Evolutionary conservation across 768 basidiomycete genomes (phyloP), one percentile per base, ranked within the genome.

Genomic region (Rhodosporidiobolus odoratus): DNA sequence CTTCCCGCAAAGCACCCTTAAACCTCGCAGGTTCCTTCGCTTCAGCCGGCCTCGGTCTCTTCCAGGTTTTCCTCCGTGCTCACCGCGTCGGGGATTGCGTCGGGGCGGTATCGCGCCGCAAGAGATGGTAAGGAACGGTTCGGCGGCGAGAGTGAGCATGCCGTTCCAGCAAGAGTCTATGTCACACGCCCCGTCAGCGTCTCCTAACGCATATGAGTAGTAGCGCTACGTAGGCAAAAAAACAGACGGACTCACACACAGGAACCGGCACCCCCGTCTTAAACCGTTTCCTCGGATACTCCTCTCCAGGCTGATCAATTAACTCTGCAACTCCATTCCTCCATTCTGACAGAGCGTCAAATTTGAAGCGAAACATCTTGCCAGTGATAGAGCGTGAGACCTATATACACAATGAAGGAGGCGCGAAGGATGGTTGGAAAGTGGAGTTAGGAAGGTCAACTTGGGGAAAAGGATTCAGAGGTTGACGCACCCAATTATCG

Each of bases 141-240:
- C 71, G n/a, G 76, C 68, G 34, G 50, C 54, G 16, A 78, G 66
- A 1, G 75, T 76, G 23, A 77, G 69, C 47, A 75, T 68, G 3
- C 78, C 78, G 45, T 78, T 77, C 78, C 78, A 78, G 59, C 78
- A 78, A 3, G 74, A 69, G 23, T 76, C 73, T 74, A 59, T 16
- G 27, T 1, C 32, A 0, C 17, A 4, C 0, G 1, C 2, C 2
- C 10, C 27, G 19, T 15, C n/a, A n/a, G n/a, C 5, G n/a, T 69
- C 69, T 19, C 54, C 41, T 15, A 66, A 59, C 15, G 63, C 47
- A 43, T 50, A n/a, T 9, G 60, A 45, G 15, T 59, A 2, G 34
- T 21, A 2, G 41, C 30, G 25, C 43, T 23, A 53, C 19, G 13
- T n/a, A 13, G 5, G 13, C 2, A 47, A 21, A 37, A 15, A 12